These are phyloP conservation scores for Ceratocystis variospora DNA, from an alignment of 2,329 filamentous ascomycete species.

Conservation along the genomic window DNA sequence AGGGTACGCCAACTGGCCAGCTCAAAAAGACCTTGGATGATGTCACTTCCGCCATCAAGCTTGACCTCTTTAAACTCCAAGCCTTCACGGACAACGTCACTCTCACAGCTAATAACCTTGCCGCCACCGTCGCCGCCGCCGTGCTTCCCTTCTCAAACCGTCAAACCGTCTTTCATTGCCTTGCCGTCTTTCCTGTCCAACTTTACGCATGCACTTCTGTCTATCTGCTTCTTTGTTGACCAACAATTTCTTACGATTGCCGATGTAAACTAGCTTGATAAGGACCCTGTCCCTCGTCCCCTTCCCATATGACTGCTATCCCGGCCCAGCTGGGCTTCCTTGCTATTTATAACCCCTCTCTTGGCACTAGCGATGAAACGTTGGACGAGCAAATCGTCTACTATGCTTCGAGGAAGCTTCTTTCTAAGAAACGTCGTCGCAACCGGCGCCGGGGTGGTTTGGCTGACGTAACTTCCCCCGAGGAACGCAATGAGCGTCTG, in stretches of 20 bases:
- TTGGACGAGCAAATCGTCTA: slow-evolving; percentile 81
- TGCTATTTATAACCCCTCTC: slow-evolving; percentile 84
- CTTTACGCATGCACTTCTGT: too few species aligned
- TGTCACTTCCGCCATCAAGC: slow-evolving; percentile 8
- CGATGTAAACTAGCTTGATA: too few species aligned
- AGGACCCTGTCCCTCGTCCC: slow-evolving; percentile 47
- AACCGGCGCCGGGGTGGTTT: slow-evolving; percentile 22
- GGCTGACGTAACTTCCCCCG: slow-evolving; percentile 32
- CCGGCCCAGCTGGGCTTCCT: slow-evolving; percentile 55
- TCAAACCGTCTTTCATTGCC: not conserved
- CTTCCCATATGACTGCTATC: slow-evolving; percentile 18
- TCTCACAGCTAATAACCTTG: not conserved
- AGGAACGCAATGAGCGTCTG: slow-evolving; percentile 71
- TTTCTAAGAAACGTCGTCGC: slow-evolving; percentile 29
- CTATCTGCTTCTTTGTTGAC: too few species aligned
- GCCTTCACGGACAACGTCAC: slow-evolving; percentile 4
- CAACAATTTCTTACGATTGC: too few species aligned
- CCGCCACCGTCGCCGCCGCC: too few species aligned
- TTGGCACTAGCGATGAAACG: slow-evolving; percentile 45
- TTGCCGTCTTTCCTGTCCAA: not conserved
- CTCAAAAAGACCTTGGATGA: slow-evolving; percentile 1
- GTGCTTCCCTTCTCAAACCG: not conserved
- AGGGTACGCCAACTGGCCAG: not conserved
- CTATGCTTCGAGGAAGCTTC: slow-evolving; percentile 54
- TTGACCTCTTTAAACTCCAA: not conserved